phyloP scores from a whole-genome alignment of 441 rosid species.

The Brassica hybrid region DNA sequence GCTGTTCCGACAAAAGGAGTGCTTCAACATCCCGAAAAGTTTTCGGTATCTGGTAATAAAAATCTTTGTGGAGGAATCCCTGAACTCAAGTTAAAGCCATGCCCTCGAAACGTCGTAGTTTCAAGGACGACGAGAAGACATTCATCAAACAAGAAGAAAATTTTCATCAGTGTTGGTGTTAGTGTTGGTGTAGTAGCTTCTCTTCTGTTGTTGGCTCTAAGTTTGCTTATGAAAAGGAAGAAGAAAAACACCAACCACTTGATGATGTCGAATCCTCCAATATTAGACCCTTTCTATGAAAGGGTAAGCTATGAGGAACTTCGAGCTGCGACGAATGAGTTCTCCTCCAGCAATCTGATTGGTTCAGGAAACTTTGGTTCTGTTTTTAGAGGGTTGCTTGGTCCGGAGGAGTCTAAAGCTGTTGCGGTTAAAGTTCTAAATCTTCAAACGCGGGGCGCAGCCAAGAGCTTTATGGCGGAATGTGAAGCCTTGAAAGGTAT shows the following conservation, averaged over 20 bases:
- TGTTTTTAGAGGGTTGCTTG: conserved; percentile 4
- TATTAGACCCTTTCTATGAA: neutral
- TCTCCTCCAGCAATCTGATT: neutral
- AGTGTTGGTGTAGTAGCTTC: conserved; percentile 19
- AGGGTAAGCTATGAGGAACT: neutral
- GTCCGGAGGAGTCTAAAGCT: neutral
- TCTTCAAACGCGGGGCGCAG: neutral
- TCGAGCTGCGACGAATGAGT: neutral
- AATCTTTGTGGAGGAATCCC: conserved; percentile 43
- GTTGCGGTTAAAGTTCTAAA: conserved; percentile 8
- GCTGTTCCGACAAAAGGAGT: conserved; percentile 26
- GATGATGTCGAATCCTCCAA: neutral
- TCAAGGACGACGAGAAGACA: conserved; percentile 4
- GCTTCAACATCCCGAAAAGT: neutral
- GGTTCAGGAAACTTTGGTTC: conserved; percentile 13
- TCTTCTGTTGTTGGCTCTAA: neutral
- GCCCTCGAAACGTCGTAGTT: neutral
- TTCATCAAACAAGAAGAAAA: conserved; percentile 14
- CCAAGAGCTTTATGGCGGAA: neutral
- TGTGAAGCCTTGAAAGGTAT: conserved; percentile 7
- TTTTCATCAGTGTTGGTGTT: conserved; percentile 5
- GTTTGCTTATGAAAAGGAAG: conserved; percentile 1
- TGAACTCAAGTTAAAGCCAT: conserved; percentile 32
- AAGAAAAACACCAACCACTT: neutral
- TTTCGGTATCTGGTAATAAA: conserved; percentile 31